Percentiles rank a stretch among this genome's conserved stretches.
Conservation (phyloP, 192 early-diverging fungal species). For the Coemansia aciculifera region DNA sequence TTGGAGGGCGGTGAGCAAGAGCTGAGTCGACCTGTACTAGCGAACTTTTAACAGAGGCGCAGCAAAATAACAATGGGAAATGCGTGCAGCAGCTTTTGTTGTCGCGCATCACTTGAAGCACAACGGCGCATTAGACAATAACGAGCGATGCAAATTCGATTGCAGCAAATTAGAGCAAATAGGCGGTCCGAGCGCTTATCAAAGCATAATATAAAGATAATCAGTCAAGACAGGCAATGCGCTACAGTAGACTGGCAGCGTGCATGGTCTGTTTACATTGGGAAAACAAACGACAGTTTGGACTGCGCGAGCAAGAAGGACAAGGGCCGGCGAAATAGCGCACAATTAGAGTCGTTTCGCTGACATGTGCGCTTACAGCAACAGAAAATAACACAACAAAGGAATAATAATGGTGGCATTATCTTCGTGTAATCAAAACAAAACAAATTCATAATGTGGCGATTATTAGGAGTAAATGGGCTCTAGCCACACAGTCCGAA, state of each 20-base stretch:
- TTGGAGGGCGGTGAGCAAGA: not conserved
- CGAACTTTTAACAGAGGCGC: not conserved
- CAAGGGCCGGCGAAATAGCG: not conserved
- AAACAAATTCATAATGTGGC: not conserved
- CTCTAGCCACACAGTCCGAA: not conserved
- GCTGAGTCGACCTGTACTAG: not conserved
- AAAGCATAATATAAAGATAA: not conserved
- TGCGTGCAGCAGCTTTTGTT: not conserved
- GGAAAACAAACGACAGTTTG: not conserved
- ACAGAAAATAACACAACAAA: not conserved
- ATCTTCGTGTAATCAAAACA: slow-evolving; percentile 3
- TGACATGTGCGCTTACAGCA: not conserved
- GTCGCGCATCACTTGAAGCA: not conserved
- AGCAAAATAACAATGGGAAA: not conserved
- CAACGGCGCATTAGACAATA: not conserved
- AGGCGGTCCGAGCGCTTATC: not conserved
- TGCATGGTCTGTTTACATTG: not conserved
- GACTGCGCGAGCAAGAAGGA: not conserved
- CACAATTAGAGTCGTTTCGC: not conserved
- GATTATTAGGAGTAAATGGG: slow-evolving; percentile 3
- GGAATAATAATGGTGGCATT: not conserved
- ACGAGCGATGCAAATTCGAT: not conserved
- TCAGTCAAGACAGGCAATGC: not conserved
- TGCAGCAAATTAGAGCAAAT: not conserved
- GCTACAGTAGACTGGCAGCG: not conserved